Conservation (phyloP, 2,329 filamentous ascomycete genomes). For the Aquanectria penicillioides region DNA sequence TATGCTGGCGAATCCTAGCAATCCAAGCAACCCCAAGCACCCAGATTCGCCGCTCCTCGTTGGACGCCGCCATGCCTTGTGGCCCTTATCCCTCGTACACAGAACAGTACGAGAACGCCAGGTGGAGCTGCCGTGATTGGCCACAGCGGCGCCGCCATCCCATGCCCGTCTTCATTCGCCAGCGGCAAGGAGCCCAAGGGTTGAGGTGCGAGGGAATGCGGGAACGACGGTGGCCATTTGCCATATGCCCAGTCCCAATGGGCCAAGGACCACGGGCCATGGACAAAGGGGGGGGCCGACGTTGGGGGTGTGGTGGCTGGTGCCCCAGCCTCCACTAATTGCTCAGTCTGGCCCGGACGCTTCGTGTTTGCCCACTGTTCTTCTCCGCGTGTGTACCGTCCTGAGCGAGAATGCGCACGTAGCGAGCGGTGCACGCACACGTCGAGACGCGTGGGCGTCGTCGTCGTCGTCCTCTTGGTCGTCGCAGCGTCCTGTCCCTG, state of each 20-base stretch:
- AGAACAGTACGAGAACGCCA: constrained; percentile 8
- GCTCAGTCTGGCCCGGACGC: background rate
- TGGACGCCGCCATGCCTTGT: background rate
- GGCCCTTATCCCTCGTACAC: constrained; percentile 3
- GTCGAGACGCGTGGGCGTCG: constrained; percentile 9
- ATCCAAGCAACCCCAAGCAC: constrained; percentile 5
- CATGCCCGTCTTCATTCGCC: constrained; percentile 14
- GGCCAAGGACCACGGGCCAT: too few relatives aligned
- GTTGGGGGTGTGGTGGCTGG: constrained; percentile 7
- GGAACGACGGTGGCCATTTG: background rate
- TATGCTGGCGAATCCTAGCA: constrained; percentile 14
- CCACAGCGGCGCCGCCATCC: constrained; percentile 13
- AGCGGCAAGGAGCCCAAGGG: constrained; percentile 9
- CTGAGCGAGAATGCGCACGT: background rate
- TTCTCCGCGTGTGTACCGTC: background rate
- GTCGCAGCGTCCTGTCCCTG: background rate
- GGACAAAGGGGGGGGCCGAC: background rate
- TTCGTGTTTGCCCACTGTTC: constrained; percentile 1
- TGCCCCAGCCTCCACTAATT: constrained; percentile 7
- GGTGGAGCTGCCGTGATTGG: constrained; percentile 13
- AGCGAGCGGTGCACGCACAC: background rate
- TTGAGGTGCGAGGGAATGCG: background rate
- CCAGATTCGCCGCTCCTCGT: constrained; percentile 15
- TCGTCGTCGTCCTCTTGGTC: background rate
- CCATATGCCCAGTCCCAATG: too few relatives aligned